These are phyloP conservation scores for Speleostelium caveatum DNA, from an alignment of 78 protist species.

Conservation along the genomic window DNA sequence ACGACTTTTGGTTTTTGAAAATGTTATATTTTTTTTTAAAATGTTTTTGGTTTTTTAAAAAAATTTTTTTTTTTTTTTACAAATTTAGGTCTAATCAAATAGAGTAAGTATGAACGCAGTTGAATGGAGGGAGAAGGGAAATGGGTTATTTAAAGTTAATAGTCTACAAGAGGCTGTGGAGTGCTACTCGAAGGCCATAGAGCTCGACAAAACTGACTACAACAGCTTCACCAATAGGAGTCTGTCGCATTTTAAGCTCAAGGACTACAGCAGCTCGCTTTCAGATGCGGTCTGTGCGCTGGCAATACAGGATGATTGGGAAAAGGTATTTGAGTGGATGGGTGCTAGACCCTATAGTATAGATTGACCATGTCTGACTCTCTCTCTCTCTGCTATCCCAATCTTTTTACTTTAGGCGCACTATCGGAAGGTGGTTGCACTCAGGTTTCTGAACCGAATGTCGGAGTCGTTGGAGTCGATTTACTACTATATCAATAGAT, in stretches of 20 bases:
- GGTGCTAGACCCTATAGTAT: not conserved
- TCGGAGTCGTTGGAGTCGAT: not conserved
- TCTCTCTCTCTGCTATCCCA: too few relatives aligned
- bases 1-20: too few relatives aligned
- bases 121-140: conserved; percentile 45
- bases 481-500: not conserved
- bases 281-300: not conserved
- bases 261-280: not conserved
- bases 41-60: too few relatives aligned
- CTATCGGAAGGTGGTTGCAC: not conserved
- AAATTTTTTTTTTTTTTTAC: too few relatives aligned
- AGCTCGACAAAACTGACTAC: conserved; percentile 6
- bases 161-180: not conserved
- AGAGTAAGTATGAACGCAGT: too few relatives aligned
- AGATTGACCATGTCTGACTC: not conserved
- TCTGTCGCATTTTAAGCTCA: not conserved
- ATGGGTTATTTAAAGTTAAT: conserved; percentile 12
- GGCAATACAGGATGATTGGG: conserved; percentile 11
- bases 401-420: too few relatives aligned
- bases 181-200: conserved; percentile 27
- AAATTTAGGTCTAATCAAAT: too few relatives aligned
- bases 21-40: too few relatives aligned
- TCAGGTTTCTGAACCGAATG: not conserved
- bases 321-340: conserved; percentile 12
- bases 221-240: conserved; percentile 26